Evolutionary conservation across 208 protist genomes (phyloP), one percentile per base, ranked within the genome.

Genomic region (Histomonas meleagridis): DNA sequence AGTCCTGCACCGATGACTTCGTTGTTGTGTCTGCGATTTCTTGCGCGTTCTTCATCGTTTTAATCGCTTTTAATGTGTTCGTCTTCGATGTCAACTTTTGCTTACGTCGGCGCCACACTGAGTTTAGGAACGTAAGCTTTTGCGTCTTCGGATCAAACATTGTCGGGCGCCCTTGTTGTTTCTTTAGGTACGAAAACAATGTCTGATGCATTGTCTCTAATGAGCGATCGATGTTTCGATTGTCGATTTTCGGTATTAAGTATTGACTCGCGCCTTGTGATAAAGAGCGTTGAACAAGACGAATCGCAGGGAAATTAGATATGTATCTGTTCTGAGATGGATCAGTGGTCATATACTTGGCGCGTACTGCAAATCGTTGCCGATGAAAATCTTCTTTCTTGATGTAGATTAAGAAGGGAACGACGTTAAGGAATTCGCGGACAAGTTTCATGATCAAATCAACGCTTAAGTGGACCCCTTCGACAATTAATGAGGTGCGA

Each of bases 341-440:
- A 57, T 86, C 76, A 21, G 76, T 86, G 4, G 76, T 86, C 76
- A 86, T 86, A n/a, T 86, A 86, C 16, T 86, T 86, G 16, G 76
- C 76, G 12, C 90, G 46, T 1, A 91, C 90, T 38, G 90, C 90
- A 49, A 91, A 91, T 53, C 90, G 49, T n/a, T 91, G 62, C 2
- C 62, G 0, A 21, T 91, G 90, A 28, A 79, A 79, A 21, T 79
- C 51, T 35, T 72, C 62, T 35, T 91, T 91, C 46, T 72, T 79
- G 51, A 91, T 91, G 49, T 91, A 91, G 38, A 91, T 49, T 18
- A 91, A 28, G 90, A 91, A 91, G 7, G 90, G 90, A 53, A 91
- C 90, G 35, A 91, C 90, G 16, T 79, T 79, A 3, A 48, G 90
- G 28, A 79, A 78, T 9, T 38, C 14, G 1, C 14, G 23, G 38